Evolutionary conservation across 1,284 basidiomycete species (phyloP), one percentile per base, ranked within the genome.

Genomic region (Malassezia furfur): DNA sequence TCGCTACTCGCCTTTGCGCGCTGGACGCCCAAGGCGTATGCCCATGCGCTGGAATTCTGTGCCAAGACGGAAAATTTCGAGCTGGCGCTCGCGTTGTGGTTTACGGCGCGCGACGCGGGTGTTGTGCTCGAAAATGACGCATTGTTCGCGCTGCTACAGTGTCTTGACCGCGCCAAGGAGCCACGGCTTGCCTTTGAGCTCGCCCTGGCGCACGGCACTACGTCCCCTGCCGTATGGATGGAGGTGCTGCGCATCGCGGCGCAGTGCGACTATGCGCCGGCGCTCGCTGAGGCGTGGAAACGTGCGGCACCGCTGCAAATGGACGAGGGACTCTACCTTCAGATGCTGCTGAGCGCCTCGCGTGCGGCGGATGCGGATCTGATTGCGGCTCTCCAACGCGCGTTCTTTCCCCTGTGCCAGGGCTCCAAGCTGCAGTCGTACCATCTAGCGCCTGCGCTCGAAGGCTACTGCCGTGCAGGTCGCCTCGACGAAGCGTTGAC

Each of bases 361-460:
- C 64, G 64, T 32, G 63, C 62, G n/a, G 63, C 62, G 2, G 47
- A 62, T 25, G 47, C 51, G 0, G 41, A 53, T 25, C 59, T 69
- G 50, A 61, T 59, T 7, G 37, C 51, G 1, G 19, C 47, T 1
- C 53, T 65, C 12, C 48, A 65, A 3, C 28, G 41, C 1, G 52
- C 55, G 12, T 25, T 62, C 35, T 54, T 57, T 17, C 56, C 54
- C 3, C 47, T 46, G 3, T 59, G 54, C 17, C 40, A n/a, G 3
- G 28, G 52, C 30, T 5, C 14, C 31, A 19, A 19, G 12, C 17
- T 68, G 14, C 62, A 66, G 32, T 62, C 66, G 44, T 65, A 64
- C 61, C 66, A 68, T 22, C 34, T 72, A 28, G 48, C 60, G 12
- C 63, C 68, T 7, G 59, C 66, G 2, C 62, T 68, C 10, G 66